phyloP scores from a whole-genome alignment of 2,329 filamentous ascomycete species.

The Colletotrichum salicis region DNA sequence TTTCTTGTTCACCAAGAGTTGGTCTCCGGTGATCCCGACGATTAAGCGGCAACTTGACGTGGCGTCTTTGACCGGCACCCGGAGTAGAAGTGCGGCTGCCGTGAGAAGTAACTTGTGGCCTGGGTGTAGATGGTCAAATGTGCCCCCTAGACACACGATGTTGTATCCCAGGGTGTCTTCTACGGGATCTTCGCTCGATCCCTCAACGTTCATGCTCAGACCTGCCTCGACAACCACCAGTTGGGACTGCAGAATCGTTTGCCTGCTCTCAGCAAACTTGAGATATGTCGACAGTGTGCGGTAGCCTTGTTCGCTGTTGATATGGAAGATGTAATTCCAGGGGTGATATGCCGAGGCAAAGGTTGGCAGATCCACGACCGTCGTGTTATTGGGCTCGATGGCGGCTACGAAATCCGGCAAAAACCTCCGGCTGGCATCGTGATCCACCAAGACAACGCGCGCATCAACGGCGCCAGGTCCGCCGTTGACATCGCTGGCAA shows the following conservation, averaged over 20 bases:
- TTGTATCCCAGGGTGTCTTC: constrained; percentile 38
- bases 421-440: constrained; percentile 53
- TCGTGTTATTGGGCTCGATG: constrained; percentile 57
- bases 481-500: constrained; percentile 66
- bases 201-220: constrained; percentile 54
- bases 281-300: constrained; percentile 63
- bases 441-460: constrained; percentile 78
- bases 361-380: constrained; percentile 60
- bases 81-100: constrained; percentile 80
- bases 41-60: constrained; percentile 68
- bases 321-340: constrained; percentile 75
- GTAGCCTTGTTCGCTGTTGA: constrained; percentile 73
- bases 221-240: constrained; percentile 64
- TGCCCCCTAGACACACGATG: constrained; percentile 84
- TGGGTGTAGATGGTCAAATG: constrained; percentile 94
- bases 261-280: constrained; percentile 57
- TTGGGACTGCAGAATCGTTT: constrained; percentile 60
- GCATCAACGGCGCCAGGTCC: constrained; percentile 77
- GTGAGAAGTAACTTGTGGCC: constrained; percentile 96
- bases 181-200: constrained; percentile 1
- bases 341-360: constrained; percentile 64
- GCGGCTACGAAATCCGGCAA: constrained; percentile 46
- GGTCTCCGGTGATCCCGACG: constrained; percentile 89
- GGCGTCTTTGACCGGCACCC: constrained; percentile 55
- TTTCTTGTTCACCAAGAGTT: constrained; percentile 88